Evolutionary conservation across 164 flowering plant genomes (phyloP).

Genomic region (Protea cynaroides): DNA sequence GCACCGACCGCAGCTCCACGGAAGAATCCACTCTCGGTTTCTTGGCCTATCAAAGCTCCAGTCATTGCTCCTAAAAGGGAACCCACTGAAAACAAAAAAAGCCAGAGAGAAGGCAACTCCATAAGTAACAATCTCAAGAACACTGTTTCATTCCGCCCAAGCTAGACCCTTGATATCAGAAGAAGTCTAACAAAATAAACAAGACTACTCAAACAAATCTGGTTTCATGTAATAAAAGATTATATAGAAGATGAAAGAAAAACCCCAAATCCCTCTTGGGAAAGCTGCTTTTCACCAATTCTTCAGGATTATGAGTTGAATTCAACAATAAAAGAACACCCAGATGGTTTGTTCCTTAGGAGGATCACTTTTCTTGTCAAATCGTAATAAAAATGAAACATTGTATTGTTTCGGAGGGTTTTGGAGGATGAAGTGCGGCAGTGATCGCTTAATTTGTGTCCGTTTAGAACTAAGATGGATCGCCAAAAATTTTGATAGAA

Average conservation of each 20-base stretch:
- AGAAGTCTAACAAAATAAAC: background rate
- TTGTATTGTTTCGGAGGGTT: too few species aligned
- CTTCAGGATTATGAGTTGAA: background rate
- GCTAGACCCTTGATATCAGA: background rate
- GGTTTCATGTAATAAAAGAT: background rate
- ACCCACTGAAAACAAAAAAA: slow-evolving; percentile 49
- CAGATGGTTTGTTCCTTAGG: background rate
- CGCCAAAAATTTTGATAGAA: too few species aligned
- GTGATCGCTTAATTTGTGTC: too few species aligned
- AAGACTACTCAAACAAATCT: background rate
- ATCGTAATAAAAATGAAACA: too few species aligned
- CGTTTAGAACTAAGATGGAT: too few species aligned
- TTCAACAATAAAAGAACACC: background rate
- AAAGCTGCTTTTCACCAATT: background rate
- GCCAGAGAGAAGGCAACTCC: background rate
- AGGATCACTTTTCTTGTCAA: background rate
- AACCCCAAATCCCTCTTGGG: too few species aligned
- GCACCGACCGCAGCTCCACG: slow-evolving; percentile 91
- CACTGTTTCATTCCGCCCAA: background rate
- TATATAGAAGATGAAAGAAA: background rate
- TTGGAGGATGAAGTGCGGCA: too few species aligned
- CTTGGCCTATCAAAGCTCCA: slow-evolving; percentile 88
- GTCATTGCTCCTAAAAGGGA: slow-evolving; percentile 78
- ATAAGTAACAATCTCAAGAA: background rate
- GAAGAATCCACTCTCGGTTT: slow-evolving; percentile 81